Evolutionary conservation across 23 red algal genomes (phyloP).

Genomic region (Pyropia yezoensis): DNA sequence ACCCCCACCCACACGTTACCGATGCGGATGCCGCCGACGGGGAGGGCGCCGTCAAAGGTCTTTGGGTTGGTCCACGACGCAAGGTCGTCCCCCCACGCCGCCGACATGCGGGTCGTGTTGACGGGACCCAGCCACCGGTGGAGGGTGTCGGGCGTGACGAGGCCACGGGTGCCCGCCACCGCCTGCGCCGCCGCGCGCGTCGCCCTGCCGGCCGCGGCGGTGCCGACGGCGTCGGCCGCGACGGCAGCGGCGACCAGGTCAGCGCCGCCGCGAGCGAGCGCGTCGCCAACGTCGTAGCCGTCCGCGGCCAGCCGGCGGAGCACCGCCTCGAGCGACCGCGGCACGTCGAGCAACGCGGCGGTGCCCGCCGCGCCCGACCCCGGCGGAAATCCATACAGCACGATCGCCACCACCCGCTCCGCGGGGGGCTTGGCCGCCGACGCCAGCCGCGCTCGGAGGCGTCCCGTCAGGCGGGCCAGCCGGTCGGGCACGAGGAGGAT

Average conservation of each 20-base stretch:
- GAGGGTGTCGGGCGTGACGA: conserved; percentile 22
- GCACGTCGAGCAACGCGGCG: conserved; percentile 60
- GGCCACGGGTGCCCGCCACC: conserved; percentile 10
- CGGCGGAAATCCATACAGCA: conserved; percentile 62
- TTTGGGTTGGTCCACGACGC: conserved; percentile 28
- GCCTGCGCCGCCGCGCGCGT: conserved; percentile 4
- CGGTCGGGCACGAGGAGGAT: conserved; percentile 51
- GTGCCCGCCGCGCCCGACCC: conserved; percentile 50
- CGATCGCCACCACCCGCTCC: conserved; percentile 32
- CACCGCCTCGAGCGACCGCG: conserved; percentile 30
- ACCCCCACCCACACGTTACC: conserved; percentile 65
- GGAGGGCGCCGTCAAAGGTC: conserved; percentile 17
- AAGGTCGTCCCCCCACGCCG: conserved; percentile 34
- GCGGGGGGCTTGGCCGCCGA: conserved; percentile 17
- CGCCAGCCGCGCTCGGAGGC: conserved; percentile 32
- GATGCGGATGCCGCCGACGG: conserved; percentile 39
- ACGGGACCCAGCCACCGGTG: conserved; percentile 22
- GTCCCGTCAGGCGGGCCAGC: conserved; percentile 23
- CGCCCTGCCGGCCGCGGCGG: not conserved
- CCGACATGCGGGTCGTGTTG: conserved; percentile 21
- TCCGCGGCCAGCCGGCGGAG: conserved; percentile 9
- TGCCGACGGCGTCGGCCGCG: no score
- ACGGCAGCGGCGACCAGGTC: no score
- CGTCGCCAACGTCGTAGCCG: conserved; percentile 52
- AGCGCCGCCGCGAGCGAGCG: not conserved